Conservation (phyloP, 768 basidiomycete species). For the Holtermanniella nyarrowii region DNA sequence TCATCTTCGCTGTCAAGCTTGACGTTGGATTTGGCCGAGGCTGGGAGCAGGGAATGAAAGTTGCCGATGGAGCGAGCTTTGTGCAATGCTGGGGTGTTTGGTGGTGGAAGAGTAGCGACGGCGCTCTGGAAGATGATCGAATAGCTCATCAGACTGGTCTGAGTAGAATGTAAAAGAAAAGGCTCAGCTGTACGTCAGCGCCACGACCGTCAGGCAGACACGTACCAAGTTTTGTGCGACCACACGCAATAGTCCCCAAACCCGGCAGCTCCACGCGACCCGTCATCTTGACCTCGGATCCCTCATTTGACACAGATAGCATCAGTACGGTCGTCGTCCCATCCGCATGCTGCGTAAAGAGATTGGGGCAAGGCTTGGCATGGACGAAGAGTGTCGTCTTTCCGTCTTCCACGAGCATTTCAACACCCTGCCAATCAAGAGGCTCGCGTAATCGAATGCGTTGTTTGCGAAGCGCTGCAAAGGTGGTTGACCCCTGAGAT, state of each 20-base stretch:
- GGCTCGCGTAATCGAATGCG: conserved; percentile 2
- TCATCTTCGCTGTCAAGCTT: too few relatives aligned
- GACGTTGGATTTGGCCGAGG: neutral
- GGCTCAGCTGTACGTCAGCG: neutral
- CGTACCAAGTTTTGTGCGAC: conserved; percentile 1
- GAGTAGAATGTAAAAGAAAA: conserved; percentile 18
- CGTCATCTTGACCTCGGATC: neutral
- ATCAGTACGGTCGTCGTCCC: conserved; percentile 9
- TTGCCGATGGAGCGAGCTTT: neutral
- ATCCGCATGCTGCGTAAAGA: neutral
- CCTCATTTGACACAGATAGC: neutral
- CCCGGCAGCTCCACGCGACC: conserved; percentile 27
- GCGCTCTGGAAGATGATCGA: conserved; percentile 16
- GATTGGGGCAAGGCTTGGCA: neutral
- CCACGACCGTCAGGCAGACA: neutral
- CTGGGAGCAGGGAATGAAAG: neutral
- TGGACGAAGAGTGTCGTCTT: neutral
- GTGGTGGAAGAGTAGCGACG: neutral
- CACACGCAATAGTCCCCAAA: conserved; percentile 16
- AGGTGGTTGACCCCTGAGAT: neutral
- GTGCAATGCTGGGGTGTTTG: conserved; percentile 7
- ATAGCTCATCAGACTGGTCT: conserved; percentile 16
- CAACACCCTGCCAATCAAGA: conserved; percentile 2
- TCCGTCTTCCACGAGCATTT: neutral
- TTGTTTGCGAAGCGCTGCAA: neutral